A percentile compares a stretch with the other conserved stretches of the same genome.
Evolutionary conservation across 1,284 basidiomycete genomes (phyloP).

Genomic region (Ganoderma boninense): DNA sequence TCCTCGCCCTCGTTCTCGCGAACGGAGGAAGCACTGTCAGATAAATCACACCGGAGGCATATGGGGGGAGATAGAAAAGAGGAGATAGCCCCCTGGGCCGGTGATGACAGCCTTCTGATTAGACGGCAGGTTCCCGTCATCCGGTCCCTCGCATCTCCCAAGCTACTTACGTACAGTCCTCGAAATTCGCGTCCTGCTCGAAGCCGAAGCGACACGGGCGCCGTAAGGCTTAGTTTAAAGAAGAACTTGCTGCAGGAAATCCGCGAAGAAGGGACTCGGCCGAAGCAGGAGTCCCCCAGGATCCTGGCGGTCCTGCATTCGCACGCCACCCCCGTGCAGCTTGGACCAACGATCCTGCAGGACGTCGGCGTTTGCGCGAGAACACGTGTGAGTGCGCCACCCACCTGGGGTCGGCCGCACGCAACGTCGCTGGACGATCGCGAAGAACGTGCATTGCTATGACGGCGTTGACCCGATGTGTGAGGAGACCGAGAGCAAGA

Average conservation of each 20-base stretch:
- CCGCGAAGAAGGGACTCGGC: not conserved
- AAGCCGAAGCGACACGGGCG: not conserved
- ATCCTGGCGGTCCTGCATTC: not conserved
- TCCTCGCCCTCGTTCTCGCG: not conserved
- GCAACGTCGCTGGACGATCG: constrained; percentile 3
- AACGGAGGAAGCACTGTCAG: constrained; percentile 5
- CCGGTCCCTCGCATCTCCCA: not conserved
- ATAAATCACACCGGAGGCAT: constrained; percentile 2
- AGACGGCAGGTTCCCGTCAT: constrained; percentile 3
- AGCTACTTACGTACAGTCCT: not conserved
- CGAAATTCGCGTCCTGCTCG: constrained; percentile 1
- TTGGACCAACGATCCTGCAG: not conserved
- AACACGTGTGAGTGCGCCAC: not conserved
- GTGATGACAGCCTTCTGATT: constrained; percentile 7
- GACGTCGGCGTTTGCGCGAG: not conserved
- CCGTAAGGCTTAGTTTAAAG: not conserved
- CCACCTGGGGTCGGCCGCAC: not conserved
- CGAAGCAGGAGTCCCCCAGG: not conserved
- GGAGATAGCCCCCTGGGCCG: constrained; percentile 1
- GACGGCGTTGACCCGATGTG: constrained; percentile 5
- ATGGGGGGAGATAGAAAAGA: constrained; percentile 7
- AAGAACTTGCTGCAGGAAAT: not conserved
- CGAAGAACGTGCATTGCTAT: constrained; percentile 4
- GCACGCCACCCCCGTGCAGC: constrained; percentile 1
- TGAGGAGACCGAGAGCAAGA: not conserved